phyloP scores from a whole-genome alignment of 169 alveolate species.

The Miamiensis avidus region DNA sequence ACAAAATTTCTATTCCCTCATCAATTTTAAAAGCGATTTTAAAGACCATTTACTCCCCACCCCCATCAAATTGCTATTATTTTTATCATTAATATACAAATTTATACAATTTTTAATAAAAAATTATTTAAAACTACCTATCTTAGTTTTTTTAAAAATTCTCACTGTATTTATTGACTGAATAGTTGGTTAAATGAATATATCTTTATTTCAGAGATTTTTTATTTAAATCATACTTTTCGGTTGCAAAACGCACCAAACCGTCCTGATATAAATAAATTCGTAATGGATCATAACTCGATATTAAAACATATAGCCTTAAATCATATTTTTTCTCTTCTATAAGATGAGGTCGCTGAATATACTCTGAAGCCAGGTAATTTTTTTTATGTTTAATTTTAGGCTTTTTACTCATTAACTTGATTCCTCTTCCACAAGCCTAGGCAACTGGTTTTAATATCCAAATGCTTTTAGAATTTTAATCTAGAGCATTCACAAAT shows the following conservation, averaged over 20 bases:
- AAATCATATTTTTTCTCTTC: conserved; percentile 80
- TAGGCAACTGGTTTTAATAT: conserved; percentile 76
- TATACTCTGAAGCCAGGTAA: conserved; percentile 64
- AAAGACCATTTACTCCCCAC: conserved; percentile 21
- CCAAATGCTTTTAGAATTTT: conserved; percentile 46
- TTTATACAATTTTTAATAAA: not conserved
- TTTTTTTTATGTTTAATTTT: conserved; percentile 48
- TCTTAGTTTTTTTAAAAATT: conserved; percentile 67
- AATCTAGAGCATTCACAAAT: conserved; percentile 26
- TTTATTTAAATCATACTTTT: conserved; percentile 43
- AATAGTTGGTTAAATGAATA: conserved; percentile 82
- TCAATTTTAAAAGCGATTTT: not conserved
- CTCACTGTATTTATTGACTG: conserved; percentile 71
- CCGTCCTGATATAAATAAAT: conserved; percentile 81
- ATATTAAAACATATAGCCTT: conserved; percentile 75
- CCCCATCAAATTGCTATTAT: not conserved
- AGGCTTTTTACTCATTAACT: conserved; percentile 46
- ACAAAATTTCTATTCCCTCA: not conserved
- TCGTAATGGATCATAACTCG: conserved; percentile 75
- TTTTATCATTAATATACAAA: too few species aligned
- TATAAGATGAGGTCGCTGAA: conserved; percentile 74
- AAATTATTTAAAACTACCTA: not conserved
- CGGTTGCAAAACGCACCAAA: conserved; percentile 77
- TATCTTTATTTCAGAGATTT: conserved; percentile 54
- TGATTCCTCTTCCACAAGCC: conserved; percentile 77